Base-by-base conservation (phyloP, 2,329 filamentous ascomycete genomes). In the Arachnopeziza araneosa region DNA sequence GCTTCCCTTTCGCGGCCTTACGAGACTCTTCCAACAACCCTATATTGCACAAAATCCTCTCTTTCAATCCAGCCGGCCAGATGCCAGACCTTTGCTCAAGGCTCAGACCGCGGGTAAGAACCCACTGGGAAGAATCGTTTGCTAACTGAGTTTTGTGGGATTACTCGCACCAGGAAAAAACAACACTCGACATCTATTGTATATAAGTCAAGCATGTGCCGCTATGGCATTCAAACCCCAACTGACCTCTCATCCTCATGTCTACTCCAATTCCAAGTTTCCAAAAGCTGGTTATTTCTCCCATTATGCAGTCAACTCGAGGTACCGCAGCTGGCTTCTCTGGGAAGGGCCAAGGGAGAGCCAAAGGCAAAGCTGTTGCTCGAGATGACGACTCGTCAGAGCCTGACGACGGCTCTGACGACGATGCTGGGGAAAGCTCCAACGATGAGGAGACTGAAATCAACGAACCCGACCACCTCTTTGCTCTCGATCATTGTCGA, bases 201-300 rank as follows among this genome's bases (percentile, higher is more conserved):
- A 70, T 70, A 69, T 64, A 68, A 67, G 53, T 56, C 22, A 53
- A 57, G 59, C 53, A 59, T 59, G 57, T 53, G 57, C 66, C 62
- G 55, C 57, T 48, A 70, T 71, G 66, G 52, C 54, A 21, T 59
- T 44, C 36, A n/a, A 54, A 30, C n/a, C 9, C 22, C 24, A 54
- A 54, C n/a, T 24, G 9, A 26, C 22, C 23, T 23, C 30, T 17
- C 30, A 64, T 60, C 61, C 64, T 63, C 64, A 72, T 72, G 70
- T 70, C 69, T 66, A 60, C 65, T 49, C 68, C 70, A 57, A 61
- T 65, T 55, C 63, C 66, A 17, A 63, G 64, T 60, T 72, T 71
- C 60, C 65, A 64, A 63, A 68, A 70, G 62, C 69, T 71, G 55
- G 67, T 68, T 12, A 63, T 72, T 52, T 56, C 63, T 14, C 60